Percentiles rank a stretch among this genome's conserved stretches.
These are phyloP conservation scores for Pholiota adiposa DNA, from an alignment of 1,284 basidiomycete species.

Conservation along the genomic window DNA sequence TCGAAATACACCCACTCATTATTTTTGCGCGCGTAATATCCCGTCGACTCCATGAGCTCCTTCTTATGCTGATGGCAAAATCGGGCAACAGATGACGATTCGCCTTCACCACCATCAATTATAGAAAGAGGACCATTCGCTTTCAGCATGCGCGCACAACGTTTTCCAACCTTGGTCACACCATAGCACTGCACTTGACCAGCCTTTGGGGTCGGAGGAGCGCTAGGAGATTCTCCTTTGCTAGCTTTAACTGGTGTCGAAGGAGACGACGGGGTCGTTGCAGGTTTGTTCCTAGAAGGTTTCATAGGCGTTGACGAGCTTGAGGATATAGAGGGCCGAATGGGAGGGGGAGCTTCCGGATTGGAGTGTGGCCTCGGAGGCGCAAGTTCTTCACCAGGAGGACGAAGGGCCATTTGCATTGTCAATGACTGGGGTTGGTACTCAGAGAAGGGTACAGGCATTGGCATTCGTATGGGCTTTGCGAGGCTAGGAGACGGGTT, in stretches of 20 bases:
- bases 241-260: conserved; percentile 20
- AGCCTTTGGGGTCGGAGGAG: conserved; percentile 15
- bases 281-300: conserved; percentile 12
- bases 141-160: conserved; percentile 66
- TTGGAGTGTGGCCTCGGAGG: conserved; percentile 21
- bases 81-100: conserved; percentile 41
- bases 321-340: conserved; percentile 5
- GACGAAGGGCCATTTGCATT: conserved; percentile 61
- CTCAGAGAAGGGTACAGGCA: conserved; percentile 41
- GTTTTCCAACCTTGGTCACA: conserved; percentile 65
- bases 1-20: conserved; percentile 60
- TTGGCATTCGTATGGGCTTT: conserved; percentile 38
- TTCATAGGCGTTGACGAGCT: conserved; percentile 19
- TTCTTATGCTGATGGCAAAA: conserved; percentile 75
- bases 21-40: conserved; percentile 59
- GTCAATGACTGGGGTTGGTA: conserved; percentile 53
- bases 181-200: conserved; percentile 58
- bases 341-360: conserved; percentile 17
- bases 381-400: conserved; percentile 10
- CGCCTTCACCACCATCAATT: conserved; percentile 38
- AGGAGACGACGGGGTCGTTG: conserved; percentile 20
- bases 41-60: conserved; percentile 52
- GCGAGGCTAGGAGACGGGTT: conserved; percentile 16
- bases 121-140: conserved; percentile 43
- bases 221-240: conserved; percentile 14